Conservation (phyloP, 805 yeast genomes). For the Starmerella gropengiesseri region DNA sequence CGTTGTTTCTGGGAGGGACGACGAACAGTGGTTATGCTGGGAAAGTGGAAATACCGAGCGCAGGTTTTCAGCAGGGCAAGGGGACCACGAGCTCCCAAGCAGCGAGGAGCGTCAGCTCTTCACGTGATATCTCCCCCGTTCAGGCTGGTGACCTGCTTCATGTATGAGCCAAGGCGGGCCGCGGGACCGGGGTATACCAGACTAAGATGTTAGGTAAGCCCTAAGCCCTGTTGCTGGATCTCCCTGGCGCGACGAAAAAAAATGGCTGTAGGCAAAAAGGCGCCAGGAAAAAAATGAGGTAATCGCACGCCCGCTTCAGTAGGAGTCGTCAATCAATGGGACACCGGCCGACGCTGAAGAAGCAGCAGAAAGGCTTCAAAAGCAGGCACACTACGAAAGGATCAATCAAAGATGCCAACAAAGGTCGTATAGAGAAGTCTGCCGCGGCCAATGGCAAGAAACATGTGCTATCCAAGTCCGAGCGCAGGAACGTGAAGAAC, state of each 20-base stretch:
- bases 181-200: no score
- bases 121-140: no score
- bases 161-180: no score
- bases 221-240: no score
- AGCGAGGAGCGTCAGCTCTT: no score
- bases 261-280: no score
- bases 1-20: constrained; percentile 15
- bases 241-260: no score
- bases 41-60: constrained; percentile 1
- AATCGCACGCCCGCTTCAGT: neutral
- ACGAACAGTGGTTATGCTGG: constrained; percentile 1
- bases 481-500: constrained; percentile 65
- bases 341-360: constrained; percentile 78
- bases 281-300: constrained; percentile 6
- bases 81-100: neutral
- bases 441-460: constrained; percentile 28
- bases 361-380: constrained; percentile 81
- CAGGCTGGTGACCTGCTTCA: no score
- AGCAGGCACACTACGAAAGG: constrained; percentile 86
- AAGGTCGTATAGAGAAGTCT: constrained; percentile 76
- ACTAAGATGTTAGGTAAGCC: no score
- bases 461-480: constrained; percentile 40
- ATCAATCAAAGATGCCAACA: constrained; percentile 62
- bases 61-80: constrained; percentile 19
- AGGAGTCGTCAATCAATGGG: constrained; percentile 21